A percentile compares a stretch with the other conserved stretches of the same genome.
phyloP scores from a whole-genome alignment of 1,284 basidiomycete species.

The Exobasidium rhododendri region DNA sequence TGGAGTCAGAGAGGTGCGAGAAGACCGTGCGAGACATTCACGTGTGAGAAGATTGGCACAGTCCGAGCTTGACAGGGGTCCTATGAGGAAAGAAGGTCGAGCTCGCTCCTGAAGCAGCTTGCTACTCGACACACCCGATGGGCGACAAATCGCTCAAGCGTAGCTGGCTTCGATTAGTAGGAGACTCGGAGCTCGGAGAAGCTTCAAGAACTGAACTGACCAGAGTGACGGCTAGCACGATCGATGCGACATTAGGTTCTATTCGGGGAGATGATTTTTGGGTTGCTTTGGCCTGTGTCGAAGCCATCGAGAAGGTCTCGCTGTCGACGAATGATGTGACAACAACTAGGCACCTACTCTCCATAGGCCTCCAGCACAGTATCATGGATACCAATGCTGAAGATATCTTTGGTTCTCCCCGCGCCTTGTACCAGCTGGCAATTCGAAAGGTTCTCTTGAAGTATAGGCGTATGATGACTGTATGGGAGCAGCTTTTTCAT shows the following conservation, averaged over 20 bases:
- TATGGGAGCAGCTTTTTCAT: slow-evolving; percentile 2
- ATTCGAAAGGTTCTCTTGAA: neutral
- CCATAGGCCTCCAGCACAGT: neutral
- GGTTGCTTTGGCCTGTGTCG: neutral
- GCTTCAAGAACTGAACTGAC: neutral
- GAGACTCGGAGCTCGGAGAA: neutral
- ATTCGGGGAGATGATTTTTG: slow-evolving; percentile 1
- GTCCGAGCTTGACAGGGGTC: no score
- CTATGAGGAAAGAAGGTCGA: no score
- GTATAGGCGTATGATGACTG: neutral
- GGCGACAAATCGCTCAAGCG: slow-evolving; percentile 1
- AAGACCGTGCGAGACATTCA: no score
- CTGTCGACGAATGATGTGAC: neutral
- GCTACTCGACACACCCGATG: no score
- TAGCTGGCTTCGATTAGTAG: neutral
- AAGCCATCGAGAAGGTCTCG: neutral
- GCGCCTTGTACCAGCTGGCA: neutral
- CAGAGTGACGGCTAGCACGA: neutral
- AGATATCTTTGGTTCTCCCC: neutral
- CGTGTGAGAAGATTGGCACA: no score
- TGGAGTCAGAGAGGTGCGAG: no score
- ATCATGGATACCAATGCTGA: neutral
- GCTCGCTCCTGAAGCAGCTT: no score
- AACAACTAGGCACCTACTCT: neutral
- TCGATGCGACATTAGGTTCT: slow-evolving; percentile 5